Base-by-base conservation (phyloP, 2,329 filamentous ascomycete species). In the Raffaelea ambrosiae region DNA sequence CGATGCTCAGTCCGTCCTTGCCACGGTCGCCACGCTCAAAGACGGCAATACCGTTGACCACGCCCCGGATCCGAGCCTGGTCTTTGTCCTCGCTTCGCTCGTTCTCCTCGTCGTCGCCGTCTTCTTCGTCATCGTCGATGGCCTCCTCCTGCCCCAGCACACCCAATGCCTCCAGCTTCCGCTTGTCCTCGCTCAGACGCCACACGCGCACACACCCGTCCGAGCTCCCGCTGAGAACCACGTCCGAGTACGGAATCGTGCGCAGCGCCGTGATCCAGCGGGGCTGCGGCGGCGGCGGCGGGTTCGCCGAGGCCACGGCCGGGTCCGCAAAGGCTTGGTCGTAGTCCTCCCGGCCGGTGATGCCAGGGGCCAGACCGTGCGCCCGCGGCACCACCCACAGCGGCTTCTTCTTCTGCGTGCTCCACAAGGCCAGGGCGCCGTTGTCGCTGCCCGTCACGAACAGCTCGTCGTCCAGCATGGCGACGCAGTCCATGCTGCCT, bases 401-500 rank as follows among this genome's bases (percentile, higher is more conserved):
- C 1, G 93, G 85, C 66, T 97, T 97, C 76, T 98, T 98, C 71
- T 95, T 95, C 62, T 90, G 79, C 20, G 89, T 74, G 51, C 83
- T 88, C 91, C 91, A 97, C 13, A 97, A 76, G 1, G 83, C 84
- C 45, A 98, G 72, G 5, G 84, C 79, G 46, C 93, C 93, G 57
- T 93, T 95, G 67, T 98, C 91, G 50, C 86, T 87, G 20, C 91
- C 93, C 0, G 93, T 98, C 52, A 98, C 83, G 61, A 97, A 98
- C 20, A 83, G 84, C 61, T 84, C 84, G 59, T 85, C 89, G 66
- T 86, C 93, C 60, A 98, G 78, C 71, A 95, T 88, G 50, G 90
- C 86, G 22, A 97, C 81, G 51, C 89, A 83, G 66, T 98, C 93
- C 66, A 96, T 90, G 61, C 84, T 94, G 48, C 89, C 91, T 64